phyloP scores from a whole-genome alignment of 2,329 filamentous ascomycete species.

The Epichloe uncinata region DNA sequence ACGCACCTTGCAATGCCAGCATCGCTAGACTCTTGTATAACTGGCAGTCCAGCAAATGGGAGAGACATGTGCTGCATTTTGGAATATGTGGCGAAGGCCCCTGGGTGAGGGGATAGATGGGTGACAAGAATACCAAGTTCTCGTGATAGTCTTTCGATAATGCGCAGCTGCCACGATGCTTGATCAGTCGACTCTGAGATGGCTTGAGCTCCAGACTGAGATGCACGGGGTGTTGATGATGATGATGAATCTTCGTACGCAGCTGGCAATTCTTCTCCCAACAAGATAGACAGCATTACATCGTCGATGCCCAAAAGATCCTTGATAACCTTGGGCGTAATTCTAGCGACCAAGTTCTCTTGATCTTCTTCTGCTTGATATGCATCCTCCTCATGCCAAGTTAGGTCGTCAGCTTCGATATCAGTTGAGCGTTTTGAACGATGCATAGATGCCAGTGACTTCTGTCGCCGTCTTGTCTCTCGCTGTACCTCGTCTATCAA shows the following conservation, averaged over 20 bases:
- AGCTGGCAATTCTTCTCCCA: constrained; percentile 62
- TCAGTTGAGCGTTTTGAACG: constrained; percentile 16
- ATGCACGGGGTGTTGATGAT: constrained; percentile 34
- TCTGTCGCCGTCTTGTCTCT: constrained; percentile 59
- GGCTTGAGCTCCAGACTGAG: constrained; percentile 17
- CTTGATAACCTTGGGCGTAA: constrained; percentile 75
- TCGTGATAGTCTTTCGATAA: constrained; percentile 72
- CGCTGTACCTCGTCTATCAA: constrained; percentile 80
- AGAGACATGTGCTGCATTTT: constrained; percentile 49
- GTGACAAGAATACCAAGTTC: constrained; percentile 78
- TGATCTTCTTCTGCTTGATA: constrained; percentile 33
- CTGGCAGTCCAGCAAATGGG: constrained; percentile 66
- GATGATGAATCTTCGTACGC: constrained; percentile 30
- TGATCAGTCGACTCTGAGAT: constrained; percentile 22
- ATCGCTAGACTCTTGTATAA: constrained; percentile 40
- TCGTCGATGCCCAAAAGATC: constrained; percentile 90
- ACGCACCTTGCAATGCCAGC: constrained; percentile 17
- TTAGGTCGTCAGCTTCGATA: constrained; percentile 26
- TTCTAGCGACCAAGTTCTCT: constrained; percentile 63
- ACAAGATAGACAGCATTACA: constrained; percentile 66
- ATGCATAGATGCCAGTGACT: constrained; percentile 39
- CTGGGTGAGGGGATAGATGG: constrained; percentile 67
- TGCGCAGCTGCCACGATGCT: constrained; percentile 57
- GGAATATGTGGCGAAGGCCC: constrained; percentile 74
- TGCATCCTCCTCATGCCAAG: constrained; percentile 40